Conservation (phyloP, 192 early-diverging fungal species). For the Coemansia furcata region DNA sequence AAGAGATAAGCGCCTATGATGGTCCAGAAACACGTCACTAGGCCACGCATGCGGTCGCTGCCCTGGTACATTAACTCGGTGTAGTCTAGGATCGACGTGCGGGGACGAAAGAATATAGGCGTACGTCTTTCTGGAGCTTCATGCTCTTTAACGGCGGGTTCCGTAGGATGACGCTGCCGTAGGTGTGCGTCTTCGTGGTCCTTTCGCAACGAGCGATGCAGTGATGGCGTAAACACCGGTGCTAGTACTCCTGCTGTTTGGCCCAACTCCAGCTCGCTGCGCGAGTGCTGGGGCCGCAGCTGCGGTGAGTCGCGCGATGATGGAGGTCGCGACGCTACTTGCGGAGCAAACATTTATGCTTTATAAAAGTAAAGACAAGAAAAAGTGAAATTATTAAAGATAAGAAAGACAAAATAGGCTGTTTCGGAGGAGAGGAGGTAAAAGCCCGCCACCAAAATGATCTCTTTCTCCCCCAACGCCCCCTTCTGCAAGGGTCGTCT, state of each 20-base stretch:
- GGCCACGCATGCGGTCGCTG: conserved; percentile 43
- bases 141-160: neutral
- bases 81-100: conserved; percentile 52
- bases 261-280: conserved; percentile 21
- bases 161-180: neutral
- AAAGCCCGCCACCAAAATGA: neutral
- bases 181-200: conserved; percentile 7
- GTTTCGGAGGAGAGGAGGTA: neutral
- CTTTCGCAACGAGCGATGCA: conserved; percentile 37
- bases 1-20: conserved; percentile 44
- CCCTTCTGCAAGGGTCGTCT: neutral
- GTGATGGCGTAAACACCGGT: conserved; percentile 29
- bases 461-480: neutral
- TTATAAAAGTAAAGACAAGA: neutral
- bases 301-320: conserved; percentile 38
- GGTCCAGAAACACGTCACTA: conserved; percentile 54
- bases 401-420: conserved; percentile 1
- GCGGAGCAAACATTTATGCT: conserved; percentile 33
- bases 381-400: neutral
- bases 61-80: conserved; percentile 54
- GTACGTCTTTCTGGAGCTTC: neutral
- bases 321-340: conserved; percentile 30
- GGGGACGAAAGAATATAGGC: conserved; percentile 30
- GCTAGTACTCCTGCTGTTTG: conserved; percentile 18
- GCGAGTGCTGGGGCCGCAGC: conserved; percentile 25